Evolutionary conservation across 768 basidiomycete species (phyloP), one percentile per base, ranked within the genome.

Genomic region (Boletus eberwhitei): DNA sequence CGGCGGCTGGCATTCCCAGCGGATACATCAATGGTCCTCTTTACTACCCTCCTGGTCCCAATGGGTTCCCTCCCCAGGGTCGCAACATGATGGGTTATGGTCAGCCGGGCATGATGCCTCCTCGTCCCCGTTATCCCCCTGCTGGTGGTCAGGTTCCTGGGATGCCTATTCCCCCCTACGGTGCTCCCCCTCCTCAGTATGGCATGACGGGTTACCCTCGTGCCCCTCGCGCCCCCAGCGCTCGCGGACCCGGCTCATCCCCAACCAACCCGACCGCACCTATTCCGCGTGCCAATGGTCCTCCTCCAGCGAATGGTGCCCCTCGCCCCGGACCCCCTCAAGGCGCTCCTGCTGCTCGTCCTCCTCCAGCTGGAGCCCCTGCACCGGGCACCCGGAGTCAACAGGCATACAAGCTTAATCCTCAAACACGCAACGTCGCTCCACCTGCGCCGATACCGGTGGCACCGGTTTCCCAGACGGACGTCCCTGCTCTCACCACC

Each of bases 91-190:
- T 69, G 76, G 79, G 58, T 82, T 96, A 79, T 90, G 93, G 76
- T 80, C 90, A 90, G 62, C 89, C 88, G 12, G 84, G 88, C 57
- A 90, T 91, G 82, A 83, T 91, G 75, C 89, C 90, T 61, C 90
- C 89, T 75, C 89, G 90, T 70, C 86, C 89, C 61, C 88, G 90
- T 64, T 91, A 89, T 71, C 80, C 83, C 42, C 88, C 90, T 58
- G 73, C 72, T 58, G 81, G 86, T 65, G 81, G 81, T 44, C 85
- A 83, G 69, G 83, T 86, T 63, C 77, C 84, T 51, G 88, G 88
- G 53, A 89, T 93, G 79, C 86, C 88, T 52, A 78, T 90, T 24
- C 81, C 87, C 29, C 83, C 87, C 32, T 92, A 92, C 60, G 83
- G 81, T 29, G 86, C 84, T 63, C 81, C 76, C 21, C 87, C 86